phyloP scores from a whole-genome alignment of 192 early-diverging fungal species.

The Geranomyces michiganensis region DNA sequence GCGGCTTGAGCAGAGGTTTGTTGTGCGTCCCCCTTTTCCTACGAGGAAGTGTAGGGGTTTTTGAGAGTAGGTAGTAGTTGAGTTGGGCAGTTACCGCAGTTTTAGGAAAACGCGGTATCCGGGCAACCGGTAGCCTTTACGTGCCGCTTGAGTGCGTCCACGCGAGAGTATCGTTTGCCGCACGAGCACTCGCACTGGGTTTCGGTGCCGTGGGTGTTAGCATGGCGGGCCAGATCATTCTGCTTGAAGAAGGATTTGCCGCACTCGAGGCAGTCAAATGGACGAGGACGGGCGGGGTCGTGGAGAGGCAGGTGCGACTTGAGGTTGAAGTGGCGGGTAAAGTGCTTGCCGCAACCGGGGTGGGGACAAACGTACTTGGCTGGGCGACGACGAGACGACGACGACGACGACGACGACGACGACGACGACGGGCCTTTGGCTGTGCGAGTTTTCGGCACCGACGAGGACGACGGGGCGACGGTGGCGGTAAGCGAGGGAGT shows the following conservation, averaged over 20 bases:
- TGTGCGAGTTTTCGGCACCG: neutral
- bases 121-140: conserved; percentile 27
- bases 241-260: conserved; percentile 41
- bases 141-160: conserved; percentile 70
- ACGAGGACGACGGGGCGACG: neutral
- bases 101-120: neutral
- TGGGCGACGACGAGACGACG: neutral
- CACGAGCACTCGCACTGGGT: conserved; percentile 58
- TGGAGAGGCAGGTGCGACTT: conserved; percentile 26
- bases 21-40: too few species aligned
- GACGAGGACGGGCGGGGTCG: conserved; percentile 21
- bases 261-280: conserved; percentile 20
- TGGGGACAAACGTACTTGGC: conserved; percentile 16
- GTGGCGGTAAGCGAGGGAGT: neutral
- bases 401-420: neutral
- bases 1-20: too few species aligned
- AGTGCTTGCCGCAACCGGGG: conserved; percentile 15
- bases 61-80: too few species aligned
- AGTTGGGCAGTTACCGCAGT: too few species aligned
- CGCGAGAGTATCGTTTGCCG: conserved; percentile 59
- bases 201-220: conserved; percentile 59
- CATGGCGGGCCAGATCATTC: conserved; percentile 71
- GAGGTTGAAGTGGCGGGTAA: conserved; percentile 29
- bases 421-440: neutral
- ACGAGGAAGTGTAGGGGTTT: too few species aligned